These are phyloP conservation scores for Chlamydomonas applanata DNA, from an alignment of 139 green algal species.

Conservation along the genomic window DNA sequence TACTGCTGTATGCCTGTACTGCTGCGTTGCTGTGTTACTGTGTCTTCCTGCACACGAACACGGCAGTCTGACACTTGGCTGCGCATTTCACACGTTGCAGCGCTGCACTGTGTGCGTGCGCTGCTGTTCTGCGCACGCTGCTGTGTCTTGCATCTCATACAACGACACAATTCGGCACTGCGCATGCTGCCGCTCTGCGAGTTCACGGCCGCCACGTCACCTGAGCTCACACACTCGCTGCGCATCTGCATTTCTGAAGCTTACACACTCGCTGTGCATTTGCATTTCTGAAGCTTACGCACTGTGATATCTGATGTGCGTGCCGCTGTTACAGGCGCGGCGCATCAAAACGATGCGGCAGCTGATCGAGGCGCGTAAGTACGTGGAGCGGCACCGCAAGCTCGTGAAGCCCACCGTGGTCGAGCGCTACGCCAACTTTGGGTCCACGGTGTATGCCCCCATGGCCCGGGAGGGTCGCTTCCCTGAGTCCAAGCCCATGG, in stretches of 20 bases:
- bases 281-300: not conserved
- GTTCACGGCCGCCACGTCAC: too few relatives aligned
- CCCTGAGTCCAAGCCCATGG: constrained; percentile 48
- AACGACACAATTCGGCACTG: too few relatives aligned
- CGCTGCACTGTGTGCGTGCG: too few relatives aligned
- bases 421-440: constrained; percentile 65
- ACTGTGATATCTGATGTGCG: not conserved
- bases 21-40: too few relatives aligned
- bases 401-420: constrained; percentile 43
- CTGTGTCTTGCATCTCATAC: too few relatives aligned
- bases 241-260: not conserved
- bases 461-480: constrained; percentile 65
- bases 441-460: constrained; percentile 68
- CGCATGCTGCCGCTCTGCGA: too few relatives aligned
- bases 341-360: constrained; percentile 74
- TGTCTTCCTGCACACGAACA: too few relatives aligned
- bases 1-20: too few relatives aligned
- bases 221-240: not conserved
- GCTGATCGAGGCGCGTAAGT: constrained; percentile 59
- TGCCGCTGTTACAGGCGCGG: not conserved
- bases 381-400: constrained; percentile 51
- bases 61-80: too few relatives aligned
- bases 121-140: too few relatives aligned
- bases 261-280: not conserved
- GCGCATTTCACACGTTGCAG: too few relatives aligned